phyloP scores from a whole-genome alignment of 371 early-diverging fungal genomes.

The Apophysomyces variabilis region DNA sequence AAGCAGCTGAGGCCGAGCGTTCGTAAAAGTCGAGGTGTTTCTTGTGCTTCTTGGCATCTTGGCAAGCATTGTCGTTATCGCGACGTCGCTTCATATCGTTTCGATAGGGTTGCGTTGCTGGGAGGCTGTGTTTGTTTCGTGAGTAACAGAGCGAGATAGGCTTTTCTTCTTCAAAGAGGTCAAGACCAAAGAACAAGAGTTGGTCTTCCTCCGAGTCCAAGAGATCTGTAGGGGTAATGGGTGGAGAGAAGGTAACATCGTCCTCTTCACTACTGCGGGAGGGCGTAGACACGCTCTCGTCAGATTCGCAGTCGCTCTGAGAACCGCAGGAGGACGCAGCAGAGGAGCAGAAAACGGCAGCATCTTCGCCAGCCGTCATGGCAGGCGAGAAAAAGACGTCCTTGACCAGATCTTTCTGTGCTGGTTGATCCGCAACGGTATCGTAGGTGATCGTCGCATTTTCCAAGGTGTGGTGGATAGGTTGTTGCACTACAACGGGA shows the following conservation, averaged over 20 bases:
- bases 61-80: neutral
- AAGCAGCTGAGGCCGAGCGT: neutral
- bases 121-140: conserved; percentile 1
- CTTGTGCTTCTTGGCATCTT: conserved; percentile 2
- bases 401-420: conserved; percentile 49
- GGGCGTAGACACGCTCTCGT: conserved; percentile 16
- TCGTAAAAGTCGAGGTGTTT: neutral
- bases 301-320: conserved; percentile 34
- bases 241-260: conserved; percentile 13
- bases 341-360: conserved; percentile 24
- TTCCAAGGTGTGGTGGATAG: conserved; percentile 54
- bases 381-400: conserved; percentile 55
- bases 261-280: conserved; percentile 10
- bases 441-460: conserved; percentile 56
- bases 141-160: conserved; percentile 1
- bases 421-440: conserved; percentile 24
- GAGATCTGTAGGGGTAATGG: conserved; percentile 34
- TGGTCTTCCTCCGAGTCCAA: conserved; percentile 30
- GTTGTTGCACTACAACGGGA: conserved; percentile 17
- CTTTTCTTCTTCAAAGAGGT: conserved; percentile 10
- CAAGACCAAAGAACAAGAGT: conserved; percentile 34
- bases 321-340: conserved; percentile 19
- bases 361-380: conserved; percentile 24
- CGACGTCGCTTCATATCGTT: conserved; percentile 7
- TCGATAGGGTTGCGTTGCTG: conserved; percentile 3